Conservation (phyloP, 2,329 filamentous ascomycete genomes). For the Claviceps capensis region DNA sequence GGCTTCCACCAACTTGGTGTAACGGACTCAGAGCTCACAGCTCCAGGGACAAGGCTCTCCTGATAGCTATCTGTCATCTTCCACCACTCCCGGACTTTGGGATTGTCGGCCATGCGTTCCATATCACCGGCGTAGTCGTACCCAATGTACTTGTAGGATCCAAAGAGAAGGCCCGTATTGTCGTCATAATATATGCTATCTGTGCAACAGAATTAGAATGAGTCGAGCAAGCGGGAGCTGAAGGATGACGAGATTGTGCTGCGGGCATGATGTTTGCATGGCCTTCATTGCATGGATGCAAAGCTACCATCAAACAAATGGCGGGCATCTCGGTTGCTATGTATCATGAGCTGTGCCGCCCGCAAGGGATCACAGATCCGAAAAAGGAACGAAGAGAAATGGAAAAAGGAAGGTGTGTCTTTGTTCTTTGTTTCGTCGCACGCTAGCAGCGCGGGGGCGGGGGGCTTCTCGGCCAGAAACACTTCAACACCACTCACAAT, state of each 20-base stretch:
- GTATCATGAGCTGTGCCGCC: neutral
- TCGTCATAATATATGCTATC: constrained; percentile 64
- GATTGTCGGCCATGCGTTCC: constrained; percentile 59
- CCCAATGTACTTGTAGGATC: constrained; percentile 67
- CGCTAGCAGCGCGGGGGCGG: neutral
- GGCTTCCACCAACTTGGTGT: constrained; percentile 55
- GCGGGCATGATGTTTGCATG: neutral
- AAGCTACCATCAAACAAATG: neutral
- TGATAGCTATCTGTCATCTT: constrained; percentile 66
- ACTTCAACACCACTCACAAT: constrained; percentile 37
- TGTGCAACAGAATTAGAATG: constrained; percentile 15
- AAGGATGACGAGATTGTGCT: neutral
- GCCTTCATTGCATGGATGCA: neutral
- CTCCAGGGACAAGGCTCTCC: constrained; percentile 47
- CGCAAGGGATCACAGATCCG: neutral
- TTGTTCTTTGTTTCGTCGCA: neutral
- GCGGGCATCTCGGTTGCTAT: neutral
- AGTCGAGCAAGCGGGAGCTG: neutral
- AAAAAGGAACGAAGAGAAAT: neutral
- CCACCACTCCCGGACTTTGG: constrained; percentile 68
- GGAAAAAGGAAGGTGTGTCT: neutral
- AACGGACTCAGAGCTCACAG: constrained; percentile 43
- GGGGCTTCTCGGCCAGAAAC: neutral
- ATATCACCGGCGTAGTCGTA: constrained; percentile 61
- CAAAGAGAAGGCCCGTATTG: constrained; percentile 50